Evolutionary conservation across 176 grass and related monocot species (phyloP).

Genomic region (Carex cristatella): DNA sequence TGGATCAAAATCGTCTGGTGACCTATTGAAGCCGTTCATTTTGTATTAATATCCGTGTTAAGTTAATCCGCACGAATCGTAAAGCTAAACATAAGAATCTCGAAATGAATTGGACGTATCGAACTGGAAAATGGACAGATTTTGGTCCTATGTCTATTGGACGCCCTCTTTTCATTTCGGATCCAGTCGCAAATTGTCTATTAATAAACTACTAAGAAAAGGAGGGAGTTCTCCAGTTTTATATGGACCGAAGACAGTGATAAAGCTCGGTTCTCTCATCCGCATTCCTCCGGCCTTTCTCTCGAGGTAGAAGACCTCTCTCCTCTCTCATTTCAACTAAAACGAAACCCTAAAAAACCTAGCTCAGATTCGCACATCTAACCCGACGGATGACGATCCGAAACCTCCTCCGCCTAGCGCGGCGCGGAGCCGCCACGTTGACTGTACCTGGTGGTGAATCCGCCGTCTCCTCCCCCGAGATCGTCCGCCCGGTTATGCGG

Average conservation of each 20-base stretch:
- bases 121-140: too few species aligned
- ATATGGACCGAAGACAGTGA: neutral
- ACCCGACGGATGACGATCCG: slow-evolving; percentile 31
- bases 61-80: too few species aligned
- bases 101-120: too few species aligned
- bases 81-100: too few species aligned
- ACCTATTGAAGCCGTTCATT: too few species aligned
- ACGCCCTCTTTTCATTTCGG: too few species aligned
- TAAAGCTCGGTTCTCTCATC: neutral
- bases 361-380: neutral
- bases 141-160: too few species aligned
- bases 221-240: neutral
- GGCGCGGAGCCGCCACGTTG: slow-evolving; percentile 29
- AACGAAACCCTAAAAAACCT: slow-evolving; percentile 27
- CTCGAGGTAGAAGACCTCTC: neutral
- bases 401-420: slow-evolving; percentile 53
- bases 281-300: neutral
- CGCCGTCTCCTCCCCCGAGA: slow-evolving; percentile 7
- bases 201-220: slow-evolving; percentile 8
- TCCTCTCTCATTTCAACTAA: neutral
- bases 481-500: slow-evolving; percentile 41
- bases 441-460: slow-evolving; percentile 25
- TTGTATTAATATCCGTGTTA: too few species aligned
- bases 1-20: too few species aligned
- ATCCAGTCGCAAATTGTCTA: neutral